Conservation (phyloP, 257 asterid genomes). For the Solanum chaucha region DNA sequence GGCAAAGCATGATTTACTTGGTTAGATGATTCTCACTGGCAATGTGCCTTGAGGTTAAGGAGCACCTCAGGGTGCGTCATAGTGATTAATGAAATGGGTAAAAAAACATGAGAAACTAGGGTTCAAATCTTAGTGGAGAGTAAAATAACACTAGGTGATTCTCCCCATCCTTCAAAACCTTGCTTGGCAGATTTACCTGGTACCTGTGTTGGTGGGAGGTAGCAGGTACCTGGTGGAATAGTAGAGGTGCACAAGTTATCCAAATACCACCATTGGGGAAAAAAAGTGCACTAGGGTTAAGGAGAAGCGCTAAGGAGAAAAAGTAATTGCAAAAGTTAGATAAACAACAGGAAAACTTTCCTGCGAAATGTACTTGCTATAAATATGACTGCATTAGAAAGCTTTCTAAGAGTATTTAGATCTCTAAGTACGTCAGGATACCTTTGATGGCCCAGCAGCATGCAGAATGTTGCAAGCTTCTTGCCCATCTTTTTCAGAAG, state of each 20-base stretch:
- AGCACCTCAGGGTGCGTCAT: background rate
- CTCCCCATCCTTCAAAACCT: background rate
- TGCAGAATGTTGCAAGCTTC: constrained; percentile 90
- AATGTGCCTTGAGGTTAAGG: background rate
- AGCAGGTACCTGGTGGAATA: background rate
- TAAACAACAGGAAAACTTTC: background rate
- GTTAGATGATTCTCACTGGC: background rate
- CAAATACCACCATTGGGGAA: background rate
- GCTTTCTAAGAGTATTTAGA: background rate
- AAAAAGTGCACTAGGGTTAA: background rate
- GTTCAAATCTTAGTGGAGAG: background rate
- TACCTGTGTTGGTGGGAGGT: background rate
- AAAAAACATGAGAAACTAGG: background rate
- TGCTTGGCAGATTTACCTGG: background rate
- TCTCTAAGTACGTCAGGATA: constrained; percentile 17
- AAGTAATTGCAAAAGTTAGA: background rate
- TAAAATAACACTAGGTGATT: background rate
- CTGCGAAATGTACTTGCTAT: background rate
- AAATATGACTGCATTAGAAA: background rate
- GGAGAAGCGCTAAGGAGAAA: background rate
- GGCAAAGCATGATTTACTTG: background rate
- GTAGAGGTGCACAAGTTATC: background rate
- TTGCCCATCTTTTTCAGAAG: constrained; percentile 85
- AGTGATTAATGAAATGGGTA: background rate
- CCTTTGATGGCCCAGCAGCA: constrained; percentile 98